Percentiles rank a stretch among this genome's conserved stretches.
Conservation (phyloP, 768 basidiomycete species). For the Thelephora ganbajun region DNA sequence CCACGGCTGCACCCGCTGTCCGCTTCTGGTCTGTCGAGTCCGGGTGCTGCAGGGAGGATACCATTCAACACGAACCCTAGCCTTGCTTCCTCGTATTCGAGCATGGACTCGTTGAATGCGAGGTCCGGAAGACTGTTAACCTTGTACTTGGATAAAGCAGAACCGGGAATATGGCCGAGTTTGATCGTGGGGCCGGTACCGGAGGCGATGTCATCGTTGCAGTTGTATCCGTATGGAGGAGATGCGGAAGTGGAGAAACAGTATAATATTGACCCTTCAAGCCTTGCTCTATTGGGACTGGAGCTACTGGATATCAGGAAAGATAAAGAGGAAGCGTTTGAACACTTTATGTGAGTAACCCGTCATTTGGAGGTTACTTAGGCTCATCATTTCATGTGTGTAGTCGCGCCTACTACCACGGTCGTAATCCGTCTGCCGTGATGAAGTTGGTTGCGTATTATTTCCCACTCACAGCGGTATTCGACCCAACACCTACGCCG, state of each 20-base stretch:
- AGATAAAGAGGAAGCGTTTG: slow-evolving; percentile 66
- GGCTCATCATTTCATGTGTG: slow-evolving; percentile 3
- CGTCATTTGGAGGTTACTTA: neutral
- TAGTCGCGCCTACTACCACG: slow-evolving; percentile 76
- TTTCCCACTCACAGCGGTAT: slow-evolving; percentile 36
- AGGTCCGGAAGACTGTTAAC: slow-evolving; percentile 56
- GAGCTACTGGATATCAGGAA: slow-evolving; percentile 65
- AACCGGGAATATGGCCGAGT: slow-evolving; percentile 73
- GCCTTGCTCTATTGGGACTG: slow-evolving; percentile 54
- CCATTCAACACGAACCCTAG: slow-evolving; percentile 26
- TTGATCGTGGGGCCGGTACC: slow-evolving; percentile 66
- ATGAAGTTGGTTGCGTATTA: slow-evolving; percentile 69
- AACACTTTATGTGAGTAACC: slow-evolving; percentile 56
- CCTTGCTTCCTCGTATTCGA: slow-evolving; percentile 62
- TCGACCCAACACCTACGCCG: slow-evolving; percentile 1
- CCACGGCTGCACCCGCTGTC: slow-evolving; percentile 21
- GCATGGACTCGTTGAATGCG: slow-evolving; percentile 55
- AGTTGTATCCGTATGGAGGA: slow-evolving; percentile 37
- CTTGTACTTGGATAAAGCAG: slow-evolving; percentile 67
- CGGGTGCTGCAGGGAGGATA: slow-evolving; percentile 5
- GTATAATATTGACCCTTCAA: slow-evolving; percentile 82
- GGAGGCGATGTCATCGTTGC: slow-evolving; percentile 37
- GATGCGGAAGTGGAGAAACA: slow-evolving; percentile 30
- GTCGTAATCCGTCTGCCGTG: slow-evolving; percentile 59
- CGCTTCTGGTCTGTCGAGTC: slow-evolving; percentile 43